Evolutionary conservation across 2,329 filamentous ascomycete species (phyloP).

Genomic region (Zopfia rhizophila): DNA sequence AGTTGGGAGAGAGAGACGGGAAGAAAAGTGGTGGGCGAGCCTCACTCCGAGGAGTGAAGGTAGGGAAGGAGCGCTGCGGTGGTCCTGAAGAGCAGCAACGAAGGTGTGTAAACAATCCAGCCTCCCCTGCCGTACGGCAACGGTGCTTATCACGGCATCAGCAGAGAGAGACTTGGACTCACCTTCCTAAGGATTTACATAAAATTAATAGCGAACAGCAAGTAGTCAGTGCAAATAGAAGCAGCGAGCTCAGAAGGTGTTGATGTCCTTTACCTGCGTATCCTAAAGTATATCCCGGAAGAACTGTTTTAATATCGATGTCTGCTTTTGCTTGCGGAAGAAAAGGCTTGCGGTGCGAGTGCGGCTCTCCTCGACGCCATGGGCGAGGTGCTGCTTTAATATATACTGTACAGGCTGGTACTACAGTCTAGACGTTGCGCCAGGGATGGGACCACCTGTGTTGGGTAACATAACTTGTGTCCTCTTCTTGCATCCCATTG

Average conservation of each 20-base stretch:
- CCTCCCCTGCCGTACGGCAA: not conserved
- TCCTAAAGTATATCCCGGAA: constrained; percentile 44
- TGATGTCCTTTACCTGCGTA: no score
- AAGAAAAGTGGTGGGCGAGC: constrained; percentile 31
- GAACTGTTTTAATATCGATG: constrained; percentile 50
- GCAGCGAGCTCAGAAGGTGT: constrained; percentile 1
- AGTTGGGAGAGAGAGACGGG: constrained; percentile 29
- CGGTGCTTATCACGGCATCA: constrained; percentile 8
- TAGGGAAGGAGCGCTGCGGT: constrained; percentile 41
- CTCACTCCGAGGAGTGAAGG: constrained; percentile 24
- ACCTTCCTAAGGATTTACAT: constrained; percentile 30
- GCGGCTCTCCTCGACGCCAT: constrained; percentile 30
- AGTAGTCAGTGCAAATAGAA: constrained; percentile 17
- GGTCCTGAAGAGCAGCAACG: constrained; percentile 27
- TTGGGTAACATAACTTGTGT: constrained; percentile 45
- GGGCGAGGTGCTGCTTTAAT: constrained; percentile 44
- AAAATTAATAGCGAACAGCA: constrained; percentile 24
- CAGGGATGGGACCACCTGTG: constrained; percentile 37
- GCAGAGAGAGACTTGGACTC: constrained; percentile 24
- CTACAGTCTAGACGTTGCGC: constrained; percentile 32
- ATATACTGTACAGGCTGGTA: constrained; percentile 30
- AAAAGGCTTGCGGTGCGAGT: constrained; percentile 35
- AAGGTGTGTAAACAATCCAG: constrained; percentile 26
- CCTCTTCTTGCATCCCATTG: constrained; percentile 37
- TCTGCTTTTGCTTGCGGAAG: constrained; percentile 30